Evolutionary conservation across 2,329 filamentous ascomycete genomes (phyloP), one percentile per base, ranked within the genome.

Genomic region (Aspergillus arachidicola): DNA sequence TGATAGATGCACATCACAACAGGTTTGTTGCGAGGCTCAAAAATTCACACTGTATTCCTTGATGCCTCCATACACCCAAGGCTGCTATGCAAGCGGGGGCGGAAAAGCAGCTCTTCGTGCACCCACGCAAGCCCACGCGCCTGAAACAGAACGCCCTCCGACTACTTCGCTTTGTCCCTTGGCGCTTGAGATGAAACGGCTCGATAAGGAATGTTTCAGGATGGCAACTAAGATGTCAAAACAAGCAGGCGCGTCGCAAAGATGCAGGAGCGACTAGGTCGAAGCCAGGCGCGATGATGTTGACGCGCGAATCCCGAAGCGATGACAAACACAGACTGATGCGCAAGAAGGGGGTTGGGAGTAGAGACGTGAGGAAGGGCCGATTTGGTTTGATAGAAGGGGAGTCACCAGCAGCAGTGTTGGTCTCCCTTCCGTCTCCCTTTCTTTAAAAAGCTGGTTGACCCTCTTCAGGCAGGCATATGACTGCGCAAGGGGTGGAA

Each of bases 161-260:
- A 45, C 59, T 59, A 45, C 58, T 59, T 57, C 55, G 46, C 54
- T 30, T 41, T 50, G 43, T 57, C 56, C 51, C 36, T 57, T 58
- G 58, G 62, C 58, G 61, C 63, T 54, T 63, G 50, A 58, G 63
- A 63, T 60, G 64, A 67, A 66, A 63, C 60, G 45, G 50, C 58
- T 58, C 41, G 50, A 61, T 61, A 61, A 64, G 68, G 72, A 73
- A 73, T 75, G 73, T 75, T 75, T 75, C 72, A 73, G 64, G 61
- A 51, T 65, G 65, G 61, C 61, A 66, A 70, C 69, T 65, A 64
- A 57, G 61, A 68, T 65, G 70, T 71, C 61, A 64, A 66, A 65
- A 68, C 63, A 67, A 64, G 63, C 57, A 66, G 57, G 68, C 66
- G 64, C 68, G 67, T 64, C 67, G 69, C 66, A 64, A 71, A 61